Evolutionary conservation across 2,329 filamentous ascomycete species (phyloP), one percentile per base, ranked within the genome.

Genomic region (Bipolaris gigantea): DNA sequence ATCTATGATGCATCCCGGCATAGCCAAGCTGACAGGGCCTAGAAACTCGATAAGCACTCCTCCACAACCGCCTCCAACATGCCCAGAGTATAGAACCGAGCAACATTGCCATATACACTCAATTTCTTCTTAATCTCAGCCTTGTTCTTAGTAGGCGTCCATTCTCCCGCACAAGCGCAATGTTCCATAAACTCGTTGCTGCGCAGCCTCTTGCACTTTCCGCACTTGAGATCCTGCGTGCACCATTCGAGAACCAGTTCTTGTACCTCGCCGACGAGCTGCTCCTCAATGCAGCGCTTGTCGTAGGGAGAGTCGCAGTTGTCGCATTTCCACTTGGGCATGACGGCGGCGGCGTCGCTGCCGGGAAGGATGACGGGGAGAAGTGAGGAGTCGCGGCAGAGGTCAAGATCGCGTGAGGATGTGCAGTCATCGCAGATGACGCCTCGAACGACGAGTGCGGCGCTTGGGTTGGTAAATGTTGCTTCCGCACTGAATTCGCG

Each of bases 161-260:
- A 99, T 55, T 84, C 83, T 3, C 94, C 94, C 57, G 90, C 90
- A 79, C 94, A 99, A 10, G 87, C 89, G 75, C 95, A 99, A 75
- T 97, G 92, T 73, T 97, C 93, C 86, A 94, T 92, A 66, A 97
- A 95, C 68, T 97, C 93, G 72, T 96, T 97, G 36, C 90, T 81
- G 69, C 91, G 80, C 35, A 96, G 75, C 4, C 77, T 66, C 38
- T 73, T 74, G 65, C 84, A 87, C 63, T 90, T 90, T 30, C 83
- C 85, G 72, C 94, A 99, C 75, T 91, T 91, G 53, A 97, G 76
- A 73, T 99, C 94, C 77, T 97, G 93, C 32, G 88, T 90, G 59
- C 86, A 82, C 92, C 95, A 99, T 65, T 89, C 85, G 23, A 90
- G 82, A 7, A 90, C 80, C 70, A 88, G 77, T 19, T 84, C 85